Conservation (phyloP, 2,329 filamentous ascomycete genomes). For the Lachnellula hyalina region DNA sequence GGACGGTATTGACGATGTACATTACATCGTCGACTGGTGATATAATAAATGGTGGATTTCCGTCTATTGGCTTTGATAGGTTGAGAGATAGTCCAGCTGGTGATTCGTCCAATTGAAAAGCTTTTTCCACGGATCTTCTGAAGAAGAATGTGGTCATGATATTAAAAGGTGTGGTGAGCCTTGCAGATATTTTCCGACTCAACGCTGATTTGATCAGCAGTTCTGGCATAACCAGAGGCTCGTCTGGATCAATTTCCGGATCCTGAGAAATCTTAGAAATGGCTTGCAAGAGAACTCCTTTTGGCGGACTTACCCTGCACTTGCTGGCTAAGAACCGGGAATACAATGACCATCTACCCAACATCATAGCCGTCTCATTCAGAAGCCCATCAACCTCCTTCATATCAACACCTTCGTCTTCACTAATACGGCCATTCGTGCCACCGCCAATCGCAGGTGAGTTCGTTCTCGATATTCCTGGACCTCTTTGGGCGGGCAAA, state of each 20-base stretch:
- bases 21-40: conserved; percentile 97
- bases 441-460: conserved; percentile 64
- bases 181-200: conserved; percentile 68
- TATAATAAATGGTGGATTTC: conserved; percentile 84
- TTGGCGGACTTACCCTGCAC: conserved; percentile 58
- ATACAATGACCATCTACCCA: conserved; percentile 89
- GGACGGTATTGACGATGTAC: conserved; percentile 94
- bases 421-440: conserved; percentile 56
- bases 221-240: conserved; percentile 60
- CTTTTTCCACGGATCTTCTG: conserved; percentile 91
- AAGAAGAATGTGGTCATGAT: conserved; percentile 95
- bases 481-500: conserved; percentile 61
- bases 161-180: conserved; percentile 78
- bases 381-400: conserved; percentile 87
- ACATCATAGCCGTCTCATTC: conserved; percentile 85
- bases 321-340: conserved; percentile 83
- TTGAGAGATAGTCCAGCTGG: conserved; percentile 75
- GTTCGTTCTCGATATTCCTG: conserved; percentile 62
- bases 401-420: conserved; percentile 94
- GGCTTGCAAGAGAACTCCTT: conserved; percentile 21
- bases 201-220: conserved; percentile 77
- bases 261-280: conserved; percentile 41
- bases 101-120: conserved; percentile 91
- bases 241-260: conserved; percentile 45
- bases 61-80: conserved; percentile 63